A percentile compares a stretch with the other conserved stretches of the same genome.
Evolutionary conservation across 2,329 filamentous ascomycete species (phyloP).

Genomic region (Cyphellophora attinorum): DNA sequence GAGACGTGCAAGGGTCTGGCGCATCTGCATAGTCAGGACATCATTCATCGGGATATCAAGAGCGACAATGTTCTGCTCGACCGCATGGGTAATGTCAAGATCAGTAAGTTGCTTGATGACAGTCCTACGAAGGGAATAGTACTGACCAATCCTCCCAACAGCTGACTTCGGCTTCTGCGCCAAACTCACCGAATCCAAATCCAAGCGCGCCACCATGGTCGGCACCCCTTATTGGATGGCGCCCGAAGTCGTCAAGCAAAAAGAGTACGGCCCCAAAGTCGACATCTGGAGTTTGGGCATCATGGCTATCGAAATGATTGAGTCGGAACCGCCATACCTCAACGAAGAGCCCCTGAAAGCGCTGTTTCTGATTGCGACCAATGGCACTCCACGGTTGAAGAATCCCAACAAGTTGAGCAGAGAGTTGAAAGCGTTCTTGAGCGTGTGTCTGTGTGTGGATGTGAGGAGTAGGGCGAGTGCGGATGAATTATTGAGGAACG

Average conservation of each 20-base stretch:
- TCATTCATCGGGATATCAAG: slow-evolving; percentile 99
- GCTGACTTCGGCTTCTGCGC: slow-evolving; percentile 93
- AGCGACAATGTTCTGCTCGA: slow-evolving; percentile 96
- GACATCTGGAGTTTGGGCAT: slow-evolving; percentile 98
- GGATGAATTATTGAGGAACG: slow-evolving; percentile 78
- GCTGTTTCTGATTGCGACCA: slow-evolving; percentile 91
- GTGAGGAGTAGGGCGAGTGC: slow-evolving; percentile 90
- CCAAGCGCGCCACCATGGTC: slow-evolving; percentile 98
- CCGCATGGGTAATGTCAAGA: slow-evolving; percentile 91
- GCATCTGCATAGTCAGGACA: slow-evolving; percentile 89
- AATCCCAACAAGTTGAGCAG: slow-evolving; percentile 96
- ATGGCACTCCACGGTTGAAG: slow-evolving; percentile 90
- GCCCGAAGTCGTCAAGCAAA: slow-evolving; percentile 90
- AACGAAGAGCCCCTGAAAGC: slow-evolving; percentile 90
- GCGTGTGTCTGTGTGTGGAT: slow-evolving; percentile 91
- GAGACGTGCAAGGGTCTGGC: slow-evolving; percentile 96
- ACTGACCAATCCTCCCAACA: too few relatives aligned
- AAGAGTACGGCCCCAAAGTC: slow-evolving; percentile 96
- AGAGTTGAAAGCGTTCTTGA: slow-evolving; percentile 94
- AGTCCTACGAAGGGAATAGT: too few relatives aligned
- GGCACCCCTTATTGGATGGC: slow-evolving; percentile 99
- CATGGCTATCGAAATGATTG: slow-evolving; percentile 99
- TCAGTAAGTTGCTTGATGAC: slow-evolving; percentile 76
- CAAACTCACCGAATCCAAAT: slow-evolving; percentile 93
- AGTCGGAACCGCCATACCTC: slow-evolving; percentile 92